Evolutionary conservation across 495 filamentous ascomycete genomes (phyloP).

Genomic region (Aspergillus steynii): DNA sequence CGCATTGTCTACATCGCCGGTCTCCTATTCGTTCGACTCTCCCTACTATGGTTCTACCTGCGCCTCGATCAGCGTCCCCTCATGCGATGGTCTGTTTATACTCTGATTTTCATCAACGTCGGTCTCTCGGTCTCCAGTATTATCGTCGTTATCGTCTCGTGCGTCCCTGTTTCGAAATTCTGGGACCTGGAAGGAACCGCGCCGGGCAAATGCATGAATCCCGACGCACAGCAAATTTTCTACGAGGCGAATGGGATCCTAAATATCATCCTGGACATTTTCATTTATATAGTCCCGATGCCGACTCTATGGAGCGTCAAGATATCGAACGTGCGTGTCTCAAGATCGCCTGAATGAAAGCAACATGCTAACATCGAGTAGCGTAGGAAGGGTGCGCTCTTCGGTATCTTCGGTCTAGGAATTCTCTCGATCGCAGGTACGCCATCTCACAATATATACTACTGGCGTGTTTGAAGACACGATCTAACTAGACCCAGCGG

Average conservation of each 20-base stretch:
- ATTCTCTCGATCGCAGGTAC: constrained; percentile 15
- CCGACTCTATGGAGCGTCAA: constrained; percentile 38
- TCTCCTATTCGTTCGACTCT: constrained; percentile 16
- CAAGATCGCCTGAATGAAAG: neutral
- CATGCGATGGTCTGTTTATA: constrained; percentile 16
- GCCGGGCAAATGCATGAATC: constrained; percentile 6
- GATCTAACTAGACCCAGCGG: neutral
- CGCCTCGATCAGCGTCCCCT: constrained; percentile 16
- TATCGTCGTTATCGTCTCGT: constrained; percentile 6
- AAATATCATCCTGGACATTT: constrained; percentile 38
- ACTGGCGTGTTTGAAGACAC: neutral
- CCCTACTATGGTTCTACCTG: constrained; percentile 22
- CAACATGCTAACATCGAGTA: constrained; percentile 2
- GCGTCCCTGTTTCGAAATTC: constrained; percentile 12
- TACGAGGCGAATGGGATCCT: constrained; percentile 19
- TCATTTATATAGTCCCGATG: constrained; percentile 39
- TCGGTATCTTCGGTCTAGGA: constrained; percentile 13
- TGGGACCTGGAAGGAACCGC: constrained; percentile 2
- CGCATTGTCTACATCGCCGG: constrained; percentile 13
- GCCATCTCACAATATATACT: neutral
- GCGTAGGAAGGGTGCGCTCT: constrained; percentile 15
- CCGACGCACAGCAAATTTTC: constrained; percentile 12
- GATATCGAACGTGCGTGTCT: constrained; percentile 19
- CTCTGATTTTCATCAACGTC: constrained; percentile 9
- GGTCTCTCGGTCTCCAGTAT: constrained; percentile 13